These are phyloP conservation scores for Pisolithus marmoratus DNA, from an alignment of 768 basidiomycete genomes.

Conservation along the genomic window DNA sequence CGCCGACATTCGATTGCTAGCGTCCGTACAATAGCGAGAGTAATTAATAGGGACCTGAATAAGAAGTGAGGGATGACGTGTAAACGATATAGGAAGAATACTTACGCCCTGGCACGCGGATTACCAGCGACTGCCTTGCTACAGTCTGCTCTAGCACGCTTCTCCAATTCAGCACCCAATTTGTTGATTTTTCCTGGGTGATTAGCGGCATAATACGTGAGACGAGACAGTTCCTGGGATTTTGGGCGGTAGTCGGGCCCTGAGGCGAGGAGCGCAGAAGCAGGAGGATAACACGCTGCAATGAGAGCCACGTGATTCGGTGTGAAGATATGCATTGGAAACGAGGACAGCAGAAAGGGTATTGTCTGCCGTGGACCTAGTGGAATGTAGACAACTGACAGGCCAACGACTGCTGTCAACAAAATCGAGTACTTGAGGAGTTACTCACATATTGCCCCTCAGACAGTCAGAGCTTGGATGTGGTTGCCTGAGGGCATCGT, in stretches of 20 bases:
- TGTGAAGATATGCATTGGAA: conserved; percentile 66
- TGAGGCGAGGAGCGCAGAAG: conserved; percentile 65
- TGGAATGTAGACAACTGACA: neutral
- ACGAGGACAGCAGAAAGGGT: neutral
- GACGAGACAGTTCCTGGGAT: conserved; percentile 75
- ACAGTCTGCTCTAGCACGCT: conserved; percentile 58
- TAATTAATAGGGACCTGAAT: conserved; percentile 69
- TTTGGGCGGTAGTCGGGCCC: conserved; percentile 78
- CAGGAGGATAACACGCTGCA: conserved; percentile 80
- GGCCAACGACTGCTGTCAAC: too few relatives aligned
- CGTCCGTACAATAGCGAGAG: conserved; percentile 75
- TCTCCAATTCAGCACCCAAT: conserved; percentile 71
- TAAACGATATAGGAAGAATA: conserved; percentile 10
- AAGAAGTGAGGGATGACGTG: neutral
- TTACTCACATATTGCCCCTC: too few relatives aligned
- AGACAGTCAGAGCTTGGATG: too few relatives aligned
- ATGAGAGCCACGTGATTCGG: conserved; percentile 82
- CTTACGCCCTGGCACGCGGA: conserved; percentile 73
- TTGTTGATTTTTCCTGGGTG: conserved; percentile 76
- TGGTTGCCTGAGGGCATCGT: neutral
- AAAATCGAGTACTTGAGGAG: too few relatives aligned
- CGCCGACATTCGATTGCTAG: conserved; percentile 83
- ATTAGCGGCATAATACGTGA: conserved; percentile 85
- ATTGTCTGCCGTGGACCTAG: neutral
- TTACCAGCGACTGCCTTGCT: conserved; percentile 67